Percentiles rank a stretch among this genome's conserved stretches.
Evolutionary conservation across 345 rosid species (phyloP).

Genomic region (Eucalyptus dawsonii): DNA sequence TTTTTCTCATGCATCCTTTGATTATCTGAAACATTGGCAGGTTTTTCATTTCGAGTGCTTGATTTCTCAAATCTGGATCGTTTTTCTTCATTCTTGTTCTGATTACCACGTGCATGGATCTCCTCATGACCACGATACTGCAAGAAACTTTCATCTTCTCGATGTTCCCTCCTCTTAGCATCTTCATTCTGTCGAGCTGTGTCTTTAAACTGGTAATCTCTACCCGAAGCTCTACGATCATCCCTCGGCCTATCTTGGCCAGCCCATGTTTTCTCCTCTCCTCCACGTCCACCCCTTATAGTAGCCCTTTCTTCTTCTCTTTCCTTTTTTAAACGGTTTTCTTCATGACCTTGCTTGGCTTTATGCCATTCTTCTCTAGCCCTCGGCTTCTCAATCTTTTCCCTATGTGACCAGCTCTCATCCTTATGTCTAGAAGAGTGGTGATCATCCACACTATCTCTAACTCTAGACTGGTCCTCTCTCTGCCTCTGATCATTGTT

Average conservation of each 20-base stretch:
- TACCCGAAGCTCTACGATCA: conserved; percentile 52
- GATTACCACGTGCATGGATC: conserved; percentile 42
- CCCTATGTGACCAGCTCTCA: conserved; percentile 58
- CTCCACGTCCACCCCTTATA: conserved; percentile 42
- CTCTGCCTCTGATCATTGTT: conserved; percentile 57
- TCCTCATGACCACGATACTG: conserved; percentile 57
- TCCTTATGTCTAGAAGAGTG: conserved; percentile 70
- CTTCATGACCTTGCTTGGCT: conserved; percentile 45
- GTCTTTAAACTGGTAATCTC: conserved; percentile 58
- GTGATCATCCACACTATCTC: conserved; percentile 62
- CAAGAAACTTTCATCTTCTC: conserved; percentile 50
- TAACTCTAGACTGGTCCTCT: conserved; percentile 64
- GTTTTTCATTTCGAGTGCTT: conserved; percentile 38
- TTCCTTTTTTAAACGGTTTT: conserved; percentile 42
- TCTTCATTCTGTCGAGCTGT: conserved; percentile 48
- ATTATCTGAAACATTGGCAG: conserved; percentile 39
- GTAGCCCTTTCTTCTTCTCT: conserved; percentile 57
- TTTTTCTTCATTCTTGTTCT: conserved; percentile 38
- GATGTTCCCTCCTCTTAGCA: conserved; percentile 52
- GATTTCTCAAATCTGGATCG: conserved; percentile 65
- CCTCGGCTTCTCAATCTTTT: conserved; percentile 58
- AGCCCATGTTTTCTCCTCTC: conserved; percentile 64
- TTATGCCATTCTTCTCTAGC: conserved; percentile 60
- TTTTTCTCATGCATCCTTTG: conserved; percentile 51
- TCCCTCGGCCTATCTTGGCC: conserved; percentile 47